Percentiles rank a stretch among this genome's conserved stretches.
Conservation (phyloP, 768 basidiomycete species). For the Fomitopsis pulvina region DNA sequence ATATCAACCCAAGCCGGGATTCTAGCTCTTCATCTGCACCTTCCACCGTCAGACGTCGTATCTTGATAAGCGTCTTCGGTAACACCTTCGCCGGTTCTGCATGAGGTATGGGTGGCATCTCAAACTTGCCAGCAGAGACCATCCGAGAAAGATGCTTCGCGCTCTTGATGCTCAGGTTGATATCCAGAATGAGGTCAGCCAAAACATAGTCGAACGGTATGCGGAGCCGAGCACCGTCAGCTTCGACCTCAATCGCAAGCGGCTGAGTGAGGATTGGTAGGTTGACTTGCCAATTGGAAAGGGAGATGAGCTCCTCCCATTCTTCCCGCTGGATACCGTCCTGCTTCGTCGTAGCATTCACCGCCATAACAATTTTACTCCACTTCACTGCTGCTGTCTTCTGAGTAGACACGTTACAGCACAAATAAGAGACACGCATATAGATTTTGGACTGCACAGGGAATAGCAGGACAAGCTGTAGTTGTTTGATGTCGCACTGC, state of each 20-base stretch:
- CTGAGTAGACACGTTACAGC: constrained; percentile 11
- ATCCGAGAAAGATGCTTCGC: constrained; percentile 61
- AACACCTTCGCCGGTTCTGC: constrained; percentile 69
- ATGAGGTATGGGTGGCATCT: constrained; percentile 51
- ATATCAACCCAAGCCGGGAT: constrained; percentile 65
- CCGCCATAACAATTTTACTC: constrained; percentile 46
- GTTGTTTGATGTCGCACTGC: constrained; percentile 31
- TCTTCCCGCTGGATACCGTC: constrained; percentile 30
- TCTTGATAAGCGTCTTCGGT: constrained; percentile 51
- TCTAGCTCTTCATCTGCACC: constrained; percentile 85
- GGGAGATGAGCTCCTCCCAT: constrained; percentile 71
- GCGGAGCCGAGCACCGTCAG: constrained; percentile 63
- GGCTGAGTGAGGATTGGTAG: constrained; percentile 29
- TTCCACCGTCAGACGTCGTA: constrained; percentile 66
- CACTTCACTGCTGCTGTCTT: constrained; percentile 27
- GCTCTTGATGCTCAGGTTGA: constrained; percentile 63
- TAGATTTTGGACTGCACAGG: constrained; percentile 40
- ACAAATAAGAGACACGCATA: constrained; percentile 26
- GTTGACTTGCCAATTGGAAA: constrained; percentile 47
- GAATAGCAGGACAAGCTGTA: constrained; percentile 44
- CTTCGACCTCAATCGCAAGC: constrained; percentile 40
- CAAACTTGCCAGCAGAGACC: constrained; percentile 44
- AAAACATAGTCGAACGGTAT: constrained; percentile 77
- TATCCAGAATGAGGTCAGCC: constrained; percentile 69
- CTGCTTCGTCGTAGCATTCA: constrained; percentile 41